Base-by-base conservation (phyloP, 2,329 filamentous ascomycete genomes). In the Cladosporium sp. region DNA sequence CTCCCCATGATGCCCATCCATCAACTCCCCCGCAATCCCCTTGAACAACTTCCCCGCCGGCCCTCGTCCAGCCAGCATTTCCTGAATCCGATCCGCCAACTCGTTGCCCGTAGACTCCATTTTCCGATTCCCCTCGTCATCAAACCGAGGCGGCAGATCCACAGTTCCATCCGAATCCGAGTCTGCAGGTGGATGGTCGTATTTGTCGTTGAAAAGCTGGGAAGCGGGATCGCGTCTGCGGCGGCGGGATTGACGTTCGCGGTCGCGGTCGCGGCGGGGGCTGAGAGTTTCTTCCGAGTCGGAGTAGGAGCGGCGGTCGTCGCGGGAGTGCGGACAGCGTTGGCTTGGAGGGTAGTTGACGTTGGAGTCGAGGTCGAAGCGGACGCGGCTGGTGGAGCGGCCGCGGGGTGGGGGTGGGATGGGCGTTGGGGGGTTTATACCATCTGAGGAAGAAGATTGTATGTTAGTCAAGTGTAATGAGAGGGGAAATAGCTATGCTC, bases 211-310 rank as follows among this genome's bases (percentile, higher is more conserved):
- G 59, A 58, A 61, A 38, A 58, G 45, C 53, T 79, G 2, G 41
- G 58, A 2, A 75, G 73, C 53, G 78, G 78, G 19, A 59, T 77
- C 9, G 55, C 69, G 1, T 72, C 76, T 30, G 39, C 51, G 19
- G 41, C 53, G 46, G 43, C 55, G 16, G 51, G 52, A 18, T 48
- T 47, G 48, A 22, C 43, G 0, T 69, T 72, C 0, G 78, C 68
- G 1, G 67, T 87, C 12, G 73, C 86, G 13, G 73, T 82, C 51
- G 80, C 74, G 1, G 29, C 47, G 53, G 7, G 32, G 7, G 12
- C 18, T 25, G 16, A 48, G 35, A 7, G 45, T 48, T 7, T 48
- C 45, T 33, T 48, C 45, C 3, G 53, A 53, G 19, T 52, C 35
- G n/a, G 49, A 48, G 32, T 52, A 43, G 18, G 38, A 38, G 30